These are phyloP conservation scores for Schoenoplectus triqueter DNA, from an alignment of 202 grass and related monocot genomes.

Conservation along the genomic window DNA sequence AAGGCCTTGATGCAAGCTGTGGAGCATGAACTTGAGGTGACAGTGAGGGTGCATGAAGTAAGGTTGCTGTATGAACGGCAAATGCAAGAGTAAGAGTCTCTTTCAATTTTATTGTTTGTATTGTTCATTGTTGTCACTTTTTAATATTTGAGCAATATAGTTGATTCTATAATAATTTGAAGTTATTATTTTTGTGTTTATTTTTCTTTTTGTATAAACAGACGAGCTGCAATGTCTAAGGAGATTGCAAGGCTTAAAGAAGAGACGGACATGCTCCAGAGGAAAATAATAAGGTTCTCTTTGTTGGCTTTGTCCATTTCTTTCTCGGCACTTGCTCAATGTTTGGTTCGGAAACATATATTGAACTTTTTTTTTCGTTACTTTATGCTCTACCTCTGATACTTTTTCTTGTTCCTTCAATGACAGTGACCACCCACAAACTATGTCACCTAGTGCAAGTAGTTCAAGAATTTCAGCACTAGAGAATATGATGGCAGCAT, in stretches of 20 bases:
- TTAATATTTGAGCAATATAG: background rate
- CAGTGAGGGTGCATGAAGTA: conserved; percentile 78
- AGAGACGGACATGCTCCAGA: conserved; percentile 53
- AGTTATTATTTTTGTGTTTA: background rate
- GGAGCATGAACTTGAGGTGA: conserved; percentile 92
- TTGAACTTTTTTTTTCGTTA: background rate
- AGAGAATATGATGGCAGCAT: conserved; percentile 86
- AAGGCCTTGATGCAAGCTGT: conserved; percentile 76
- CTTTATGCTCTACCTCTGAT: conserved; percentile 2
- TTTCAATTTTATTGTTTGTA: conserved; percentile 18
- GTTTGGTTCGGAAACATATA: background rate
- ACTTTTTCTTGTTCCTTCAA: background rate
- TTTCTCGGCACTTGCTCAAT: background rate
- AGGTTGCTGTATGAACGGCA: conserved; percentile 87
- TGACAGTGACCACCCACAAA: conserved; percentile 64
- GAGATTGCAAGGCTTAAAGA: conserved; percentile 91
- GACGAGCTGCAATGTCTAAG: conserved; percentile 81
- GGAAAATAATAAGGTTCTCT: conserved; percentile 56
- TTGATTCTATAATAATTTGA: conserved; percentile 14
- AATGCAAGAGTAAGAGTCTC: conserved; percentile 73
- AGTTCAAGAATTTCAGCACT: conserved; percentile 93
- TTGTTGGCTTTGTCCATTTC: background rate
- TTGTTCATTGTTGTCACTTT: background rate
- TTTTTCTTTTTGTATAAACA: conserved; percentile 45
- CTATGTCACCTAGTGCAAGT: conserved; percentile 92